A percentile compares a stretch with the other conserved stretches of the same genome.
Conservation (phyloP, 2,329 filamentous ascomycete species). For the Calycina herbarum region DNA sequence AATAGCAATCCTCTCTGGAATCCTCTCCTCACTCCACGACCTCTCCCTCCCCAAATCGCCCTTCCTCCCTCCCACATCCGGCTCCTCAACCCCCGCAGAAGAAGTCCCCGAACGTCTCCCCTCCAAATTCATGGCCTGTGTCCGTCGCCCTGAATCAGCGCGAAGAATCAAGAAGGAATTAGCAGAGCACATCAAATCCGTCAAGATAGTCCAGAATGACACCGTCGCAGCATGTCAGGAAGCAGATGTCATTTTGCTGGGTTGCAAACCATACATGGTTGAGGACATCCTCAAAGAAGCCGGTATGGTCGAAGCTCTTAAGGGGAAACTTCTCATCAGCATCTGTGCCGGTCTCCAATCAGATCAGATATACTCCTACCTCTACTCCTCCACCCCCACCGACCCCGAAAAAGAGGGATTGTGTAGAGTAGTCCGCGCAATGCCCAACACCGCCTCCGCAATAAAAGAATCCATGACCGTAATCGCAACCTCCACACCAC, state of each 20-base stretch:
- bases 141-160: slow-evolving; percentile 68
- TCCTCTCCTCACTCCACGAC: slow-evolving; percentile 69
- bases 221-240: slow-evolving; percentile 67
- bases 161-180: slow-evolving; percentile 68
- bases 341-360: slow-evolving; percentile 77
- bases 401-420: slow-evolving; percentile 36
- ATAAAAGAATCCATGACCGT: slow-evolving; percentile 83
- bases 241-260: slow-evolving; percentile 73
- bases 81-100: slow-evolving; percentile 45
- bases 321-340: slow-evolving; percentile 78
- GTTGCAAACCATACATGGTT: slow-evolving; percentile 79
- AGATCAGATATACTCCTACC: slow-evolving; percentile 62
- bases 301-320: slow-evolving; percentile 70
- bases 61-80: slow-evolving; percentile 39
- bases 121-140: slow-evolving; percentile 77
- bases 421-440: slow-evolving; percentile 71
- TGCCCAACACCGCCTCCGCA: slow-evolving; percentile 81
- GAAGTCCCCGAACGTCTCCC: slow-evolving; percentile 61
- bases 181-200: slow-evolving; percentile 57
- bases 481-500: slow-evolving; percentile 62
- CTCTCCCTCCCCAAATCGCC: slow-evolving; percentile 48
- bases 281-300: slow-evolving; percentile 64
- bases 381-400: slow-evolving; percentile 55
- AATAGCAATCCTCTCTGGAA: slow-evolving; percentile 78
- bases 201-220: slow-evolving; percentile 69